phyloP scores from a whole-genome alignment of 495 filamentous ascomycete species.

The Stereocaulon alpinum region DNA sequence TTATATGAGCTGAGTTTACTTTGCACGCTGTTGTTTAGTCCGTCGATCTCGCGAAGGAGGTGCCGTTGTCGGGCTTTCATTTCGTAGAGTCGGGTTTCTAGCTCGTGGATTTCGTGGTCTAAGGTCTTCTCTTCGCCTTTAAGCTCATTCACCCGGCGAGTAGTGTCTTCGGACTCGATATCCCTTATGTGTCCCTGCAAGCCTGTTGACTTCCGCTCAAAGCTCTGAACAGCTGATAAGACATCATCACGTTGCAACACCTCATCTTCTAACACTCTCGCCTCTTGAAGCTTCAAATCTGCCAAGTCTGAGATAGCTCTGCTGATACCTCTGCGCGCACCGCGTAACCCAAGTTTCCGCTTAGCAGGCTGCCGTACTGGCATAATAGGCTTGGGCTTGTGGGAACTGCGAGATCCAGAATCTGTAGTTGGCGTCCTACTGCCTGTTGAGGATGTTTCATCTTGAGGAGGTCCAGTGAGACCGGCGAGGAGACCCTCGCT shows the following conservation, averaged over 20 bases:
- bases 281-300: constrained; percentile 61
- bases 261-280: constrained; percentile 46
- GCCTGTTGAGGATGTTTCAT: constrained; percentile 36
- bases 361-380: constrained; percentile 53
- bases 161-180: constrained; percentile 30
- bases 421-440: constrained; percentile 39
- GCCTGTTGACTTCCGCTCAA: constrained; percentile 24
- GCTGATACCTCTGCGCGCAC: constrained; percentile 61
- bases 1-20: constrained; percentile 51
- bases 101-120: constrained; percentile 49
- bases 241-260: constrained; percentile 22
- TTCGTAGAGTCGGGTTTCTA: constrained; percentile 55
- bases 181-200: constrained; percentile 28
- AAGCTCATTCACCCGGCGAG: constrained; percentile 30
- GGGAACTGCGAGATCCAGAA: constrained; percentile 21
- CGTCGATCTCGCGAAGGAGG: constrained; percentile 49
- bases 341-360: constrained; percentile 49
- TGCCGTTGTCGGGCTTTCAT: constrained; percentile 54
- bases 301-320: constrained; percentile 62
- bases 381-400: constrained; percentile 31
- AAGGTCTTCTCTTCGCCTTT: constrained; percentile 43
- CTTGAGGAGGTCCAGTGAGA: constrained; percentile 28
- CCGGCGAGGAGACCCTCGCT: constrained; percentile 58
- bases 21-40: constrained; percentile 53
- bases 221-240: constrained; percentile 1